Evolutionary conservation across 192 early-diverging fungal species (phyloP).

Genomic region (Helicostylum pulchrum): DNA sequence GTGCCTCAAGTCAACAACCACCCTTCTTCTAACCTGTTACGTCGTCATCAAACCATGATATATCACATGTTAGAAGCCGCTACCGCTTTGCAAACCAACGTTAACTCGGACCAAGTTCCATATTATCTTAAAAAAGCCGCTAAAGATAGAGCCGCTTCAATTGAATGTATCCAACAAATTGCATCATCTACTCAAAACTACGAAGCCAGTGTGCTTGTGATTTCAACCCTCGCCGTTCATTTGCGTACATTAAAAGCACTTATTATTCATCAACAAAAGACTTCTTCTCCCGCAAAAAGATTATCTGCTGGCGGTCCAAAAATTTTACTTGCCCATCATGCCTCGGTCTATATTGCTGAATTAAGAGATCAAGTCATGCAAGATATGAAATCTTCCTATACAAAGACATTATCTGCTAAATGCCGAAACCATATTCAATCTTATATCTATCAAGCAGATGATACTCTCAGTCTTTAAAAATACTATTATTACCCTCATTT

Average conservation of each 20-base stretch:
- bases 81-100: conserved; percentile 6
- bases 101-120: not conserved
- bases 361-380: conserved; percentile 14
- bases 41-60: conserved; percentile 11
- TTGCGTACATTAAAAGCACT: conserved; percentile 8
- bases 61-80: conserved; percentile 13
- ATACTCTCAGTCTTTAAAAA: conserved; percentile 7
- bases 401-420: conserved; percentile 3
- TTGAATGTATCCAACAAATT: conserved; percentile 17
- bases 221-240: conserved; percentile 11
- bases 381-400: conserved; percentile 10
- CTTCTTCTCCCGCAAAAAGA: not conserved
- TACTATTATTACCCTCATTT: not conserved
- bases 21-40: conserved; percentile 9
- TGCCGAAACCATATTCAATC: conserved; percentile 8
- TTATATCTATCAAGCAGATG: conserved; percentile 13
- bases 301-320: not conserved
- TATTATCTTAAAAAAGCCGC: not conserved
- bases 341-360: conserved; percentile 6
- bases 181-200: not conserved
- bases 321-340: not conserved
- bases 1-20: not conserved
- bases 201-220: conserved; percentile 11
- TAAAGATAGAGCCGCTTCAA: conserved; percentile 4
- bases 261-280: conserved; percentile 9